These are phyloP conservation scores for Amylostereum areolatum DNA, from an alignment of 1,284 basidiomycete genomes.

Conservation along the genomic window DNA sequence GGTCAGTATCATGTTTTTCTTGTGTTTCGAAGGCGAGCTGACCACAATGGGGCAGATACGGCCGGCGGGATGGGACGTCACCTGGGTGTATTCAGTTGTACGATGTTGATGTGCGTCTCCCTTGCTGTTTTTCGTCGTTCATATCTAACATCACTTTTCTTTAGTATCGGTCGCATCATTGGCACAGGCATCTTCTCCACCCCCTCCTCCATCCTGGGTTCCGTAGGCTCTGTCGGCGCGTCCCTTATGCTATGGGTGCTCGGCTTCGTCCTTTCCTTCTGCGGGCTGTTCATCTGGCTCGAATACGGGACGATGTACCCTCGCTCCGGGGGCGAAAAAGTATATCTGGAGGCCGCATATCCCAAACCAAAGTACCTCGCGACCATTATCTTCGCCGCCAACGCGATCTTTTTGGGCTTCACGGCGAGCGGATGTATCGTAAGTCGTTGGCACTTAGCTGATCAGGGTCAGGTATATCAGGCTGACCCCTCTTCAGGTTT, in stretches of 20 bases:
- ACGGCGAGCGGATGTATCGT: constrained; percentile 54
- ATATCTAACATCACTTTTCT: neutral
- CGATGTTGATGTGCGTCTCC: constrained; percentile 32
- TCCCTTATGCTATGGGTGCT: constrained; percentile 66
- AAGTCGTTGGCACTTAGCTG: constrained; percentile 14
- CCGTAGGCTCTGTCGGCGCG: constrained; percentile 60
- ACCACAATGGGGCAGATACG: constrained; percentile 21
- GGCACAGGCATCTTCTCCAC: constrained; percentile 53
- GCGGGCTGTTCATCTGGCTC: constrained; percentile 66
- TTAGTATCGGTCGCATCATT: constrained; percentile 13
- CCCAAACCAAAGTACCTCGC: constrained; percentile 54
- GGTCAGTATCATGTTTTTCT: too few relatives aligned
- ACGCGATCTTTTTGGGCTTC: constrained; percentile 46
- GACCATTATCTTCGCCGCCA: constrained; percentile 51
- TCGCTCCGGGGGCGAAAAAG: constrained; percentile 70
- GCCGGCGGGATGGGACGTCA: constrained; percentile 48
- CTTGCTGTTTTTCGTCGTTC: too few relatives aligned
- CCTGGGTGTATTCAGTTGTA: constrained; percentile 43
- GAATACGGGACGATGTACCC: constrained; percentile 70
- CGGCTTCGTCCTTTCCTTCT: constrained; percentile 55
- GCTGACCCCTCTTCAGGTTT: constrained; percentile 4
- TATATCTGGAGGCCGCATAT: constrained; percentile 70
- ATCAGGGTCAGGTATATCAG: neutral
- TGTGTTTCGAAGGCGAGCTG: too few relatives aligned
- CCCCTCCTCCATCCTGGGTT: constrained; percentile 59